phyloP scores from a whole-genome alignment of 768 basidiomycete genomes.

The Phylloporus arenicola region DNA sequence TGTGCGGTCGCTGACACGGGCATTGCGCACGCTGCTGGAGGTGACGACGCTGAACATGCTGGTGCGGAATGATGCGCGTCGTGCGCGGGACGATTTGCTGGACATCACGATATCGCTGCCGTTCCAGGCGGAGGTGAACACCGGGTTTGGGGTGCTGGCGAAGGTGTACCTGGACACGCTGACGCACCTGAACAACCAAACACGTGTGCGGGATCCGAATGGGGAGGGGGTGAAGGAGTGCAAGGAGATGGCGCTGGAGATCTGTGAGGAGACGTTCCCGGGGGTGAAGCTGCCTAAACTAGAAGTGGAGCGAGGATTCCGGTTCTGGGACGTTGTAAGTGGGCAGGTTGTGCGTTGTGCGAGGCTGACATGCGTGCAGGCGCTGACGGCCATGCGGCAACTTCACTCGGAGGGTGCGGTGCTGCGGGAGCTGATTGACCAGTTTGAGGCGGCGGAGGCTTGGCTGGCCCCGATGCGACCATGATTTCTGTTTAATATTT shows the following conservation, averaged over 20 bases:
- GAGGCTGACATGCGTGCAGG: slow-evolving; percentile 42
- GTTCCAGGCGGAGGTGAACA: slow-evolving; percentile 95
- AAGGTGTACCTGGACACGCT: slow-evolving; percentile 95
- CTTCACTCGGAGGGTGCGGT: slow-evolving; percentile 80
- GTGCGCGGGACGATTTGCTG: slow-evolving; percentile 83
- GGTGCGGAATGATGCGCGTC: slow-evolving; percentile 79
- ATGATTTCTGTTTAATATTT: slow-evolving; percentile 29
- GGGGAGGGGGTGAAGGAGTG: slow-evolving; percentile 76
- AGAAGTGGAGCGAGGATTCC: slow-evolving; percentile 94
- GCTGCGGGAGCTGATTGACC: slow-evolving; percentile 81
- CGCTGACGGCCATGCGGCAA: slow-evolving; percentile 84
- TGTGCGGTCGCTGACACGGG: slow-evolving; percentile 84
- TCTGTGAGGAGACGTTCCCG: slow-evolving; percentile 91
- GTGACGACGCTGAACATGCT: slow-evolving; percentile 91
- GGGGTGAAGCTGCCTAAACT: slow-evolving; percentile 81
- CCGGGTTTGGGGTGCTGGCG: slow-evolving; percentile 94
- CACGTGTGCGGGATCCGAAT: slow-evolving; percentile 70
- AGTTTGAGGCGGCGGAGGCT: slow-evolving; percentile 92
- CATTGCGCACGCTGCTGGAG: slow-evolving; percentile 85
- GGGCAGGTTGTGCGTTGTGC: slow-evolving; percentile 1
- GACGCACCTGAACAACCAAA: slow-evolving; percentile 78
- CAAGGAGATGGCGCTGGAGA: slow-evolving; percentile 81
- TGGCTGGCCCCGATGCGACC: slow-evolving; percentile 93
- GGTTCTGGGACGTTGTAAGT: slow-evolving; percentile 98
- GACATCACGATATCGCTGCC: slow-evolving; percentile 90